phyloP scores from a whole-genome alignment of 371 early-diverging fungal species.

The Phascolomyces articulosus region DNA sequence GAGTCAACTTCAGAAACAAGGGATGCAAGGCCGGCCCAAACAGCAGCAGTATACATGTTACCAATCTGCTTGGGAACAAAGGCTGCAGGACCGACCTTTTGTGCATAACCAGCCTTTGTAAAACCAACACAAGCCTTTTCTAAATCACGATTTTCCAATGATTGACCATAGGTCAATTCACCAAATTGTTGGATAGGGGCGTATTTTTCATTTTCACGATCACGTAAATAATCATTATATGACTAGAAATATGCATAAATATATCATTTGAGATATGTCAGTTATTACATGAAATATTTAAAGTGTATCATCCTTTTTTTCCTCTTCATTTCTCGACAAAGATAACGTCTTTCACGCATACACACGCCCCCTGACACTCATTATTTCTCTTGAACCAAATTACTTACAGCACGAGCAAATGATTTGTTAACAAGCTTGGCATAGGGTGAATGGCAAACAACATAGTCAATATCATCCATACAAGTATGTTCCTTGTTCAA shows the following conservation, averaged over 20 bases:
- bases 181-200: slow-evolving; percentile 64
- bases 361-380: no score
- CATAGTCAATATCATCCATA: slow-evolving; percentile 77
- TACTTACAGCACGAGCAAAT: slow-evolving; percentile 75
- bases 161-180: slow-evolving; percentile 65
- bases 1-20: slow-evolving; percentile 76
- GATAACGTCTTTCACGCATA: no score
- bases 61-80: slow-evolving; percentile 90
- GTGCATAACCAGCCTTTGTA: slow-evolving; percentile 72
- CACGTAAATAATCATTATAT: slow-evolving; percentile 88
- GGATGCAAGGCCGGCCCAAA: slow-evolving; percentile 89
- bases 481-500: slow-evolving; percentile 57
- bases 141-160: slow-evolving; percentile 84
- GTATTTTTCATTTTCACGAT: slow-evolving; percentile 70
- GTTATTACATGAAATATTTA: no score
- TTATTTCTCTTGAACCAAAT: no score
- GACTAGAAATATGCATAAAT: slow-evolving; percentile 19
- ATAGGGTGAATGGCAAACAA: slow-evolving; percentile 96
- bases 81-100: slow-evolving; percentile 84
- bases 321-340: neutral
- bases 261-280: neutral
- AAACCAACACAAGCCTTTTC: slow-evolving; percentile 88
- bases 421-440: slow-evolving; percentile 96
- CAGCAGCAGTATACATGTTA: slow-evolving; percentile 96
- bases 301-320: neutral